Evolutionary conservation across 257 asterid genomes (phyloP).

Genomic region (Misopates orontium): DNA sequence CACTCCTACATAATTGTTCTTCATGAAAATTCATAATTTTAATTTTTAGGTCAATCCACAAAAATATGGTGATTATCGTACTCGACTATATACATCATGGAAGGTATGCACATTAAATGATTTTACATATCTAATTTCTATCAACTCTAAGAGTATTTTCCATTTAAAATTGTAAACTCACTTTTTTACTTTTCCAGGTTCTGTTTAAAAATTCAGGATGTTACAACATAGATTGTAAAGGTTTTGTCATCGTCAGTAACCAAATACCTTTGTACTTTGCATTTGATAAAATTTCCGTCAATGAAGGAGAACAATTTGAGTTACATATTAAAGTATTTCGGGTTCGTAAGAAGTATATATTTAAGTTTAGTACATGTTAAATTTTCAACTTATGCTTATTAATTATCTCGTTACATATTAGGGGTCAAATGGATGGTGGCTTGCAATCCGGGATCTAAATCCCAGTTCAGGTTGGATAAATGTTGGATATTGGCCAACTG

Average conservation of each 20-base stretch:
- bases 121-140: no score
- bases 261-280: neutral
- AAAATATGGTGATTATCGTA: conserved; percentile 2
- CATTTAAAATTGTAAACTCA: no score
- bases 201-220: neutral
- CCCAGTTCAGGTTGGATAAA: neutral
- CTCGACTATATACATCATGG: neutral
- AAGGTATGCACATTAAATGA: neutral
- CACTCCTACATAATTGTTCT: no score
- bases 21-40: no score
- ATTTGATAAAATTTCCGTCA: neutral
- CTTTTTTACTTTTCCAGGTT: neutral
- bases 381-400: no score
- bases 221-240: neutral
- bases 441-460: neutral
- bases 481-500: neutral
- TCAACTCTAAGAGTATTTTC: no score
- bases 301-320: neutral
- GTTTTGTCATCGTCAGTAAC: neutral
- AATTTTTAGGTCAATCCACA: neutral
- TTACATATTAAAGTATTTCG: no score
- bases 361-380: no score
- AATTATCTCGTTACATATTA: no score
- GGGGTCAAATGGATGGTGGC: neutral
- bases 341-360: no score